Base-by-base conservation (phyloP, 495 filamentous ascomycete species). In the Hamigera avellanea region DNA sequence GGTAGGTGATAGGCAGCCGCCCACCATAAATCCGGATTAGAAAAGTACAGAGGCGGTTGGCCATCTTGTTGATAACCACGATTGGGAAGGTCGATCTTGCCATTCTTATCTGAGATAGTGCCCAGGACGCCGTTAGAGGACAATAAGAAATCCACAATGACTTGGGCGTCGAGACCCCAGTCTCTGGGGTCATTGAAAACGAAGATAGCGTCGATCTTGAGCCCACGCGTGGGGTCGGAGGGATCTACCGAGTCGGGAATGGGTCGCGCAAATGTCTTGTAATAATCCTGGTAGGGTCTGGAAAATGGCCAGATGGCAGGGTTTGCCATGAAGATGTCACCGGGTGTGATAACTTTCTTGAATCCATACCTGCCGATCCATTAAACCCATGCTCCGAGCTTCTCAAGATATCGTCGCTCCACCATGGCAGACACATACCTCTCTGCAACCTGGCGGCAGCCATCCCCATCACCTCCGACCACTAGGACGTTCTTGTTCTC, bases 171-270 rank as follows among this genome's bases (percentile, higher is more conserved):
- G n/a, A 91, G 68, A 6, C 76, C 86, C 88, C 89, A 95, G 66
- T 95, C 89, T 17, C 91, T 74, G 8, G 91, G 84, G 57, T 93
- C 86, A 55, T 89, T 85, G 64, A 80, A 93, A 21, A 95, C 78
- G 51, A 95, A 76, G 32, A 98, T 73, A 13, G 87, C 86, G 50
- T 84, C 80, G 46, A 95, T 75, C 42, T 83, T 81, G 26, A 86
- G 62, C 21, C 69, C 61, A 12, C 59, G 61, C 0, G 52, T 44
- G 0, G 66, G 67, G 18, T 67, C 47, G 12, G 37, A 49, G 0
- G 53, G 45, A 40, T 65, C 53, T 10, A 54, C 35, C 6, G 50
- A 50, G 19, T 54, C 50, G 1, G 61, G 56, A 2, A 91, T 68
- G 1, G 83, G 80, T 7, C 70, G 69, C 14, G 80, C 66, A 33